phyloP scores from a whole-genome alignment of 768 basidiomycete species.

The Pisolithus sp. region DNA sequence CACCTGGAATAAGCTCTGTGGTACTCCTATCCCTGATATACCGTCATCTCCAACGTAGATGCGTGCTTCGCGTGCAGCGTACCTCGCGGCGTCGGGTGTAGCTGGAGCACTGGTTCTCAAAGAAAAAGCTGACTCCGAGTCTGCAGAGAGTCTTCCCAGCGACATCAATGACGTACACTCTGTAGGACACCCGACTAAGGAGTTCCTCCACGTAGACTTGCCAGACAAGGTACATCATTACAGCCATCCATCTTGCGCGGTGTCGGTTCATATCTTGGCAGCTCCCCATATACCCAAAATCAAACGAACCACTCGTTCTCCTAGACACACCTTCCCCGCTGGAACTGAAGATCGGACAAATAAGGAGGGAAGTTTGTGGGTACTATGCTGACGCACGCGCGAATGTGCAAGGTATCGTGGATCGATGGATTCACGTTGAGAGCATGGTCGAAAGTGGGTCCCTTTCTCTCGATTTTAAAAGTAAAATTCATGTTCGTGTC shows the following conservation, averaged over 20 bases:
- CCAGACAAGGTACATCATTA: constrained; percentile 23
- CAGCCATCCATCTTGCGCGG: neutral
- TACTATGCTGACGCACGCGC: constrained; percentile 53
- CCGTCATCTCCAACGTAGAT: no score
- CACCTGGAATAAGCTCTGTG: no score
- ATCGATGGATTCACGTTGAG: constrained; percentile 83
- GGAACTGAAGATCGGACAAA: constrained; percentile 68
- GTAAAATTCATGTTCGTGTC: neutral
- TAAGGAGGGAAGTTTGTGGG: constrained; percentile 52
- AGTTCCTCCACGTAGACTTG: constrained; percentile 11
- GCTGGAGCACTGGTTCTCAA: no score
- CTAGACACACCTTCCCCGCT: constrained; percentile 70
- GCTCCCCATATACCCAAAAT: constrained; percentile 78
- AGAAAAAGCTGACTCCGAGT: no score
- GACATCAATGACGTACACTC: no score
- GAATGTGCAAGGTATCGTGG: constrained; percentile 65
- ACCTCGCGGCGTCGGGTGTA: no score
- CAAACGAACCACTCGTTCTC: constrained; percentile 58
- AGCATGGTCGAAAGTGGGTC: constrained; percentile 76
- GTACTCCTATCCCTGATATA: no score
- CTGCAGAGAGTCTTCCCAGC: no score
- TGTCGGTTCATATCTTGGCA: constrained; percentile 24
- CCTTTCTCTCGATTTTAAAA: neutral
- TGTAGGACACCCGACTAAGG: constrained; percentile 5
- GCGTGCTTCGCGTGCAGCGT: no score